Evolutionary conservation across 2,329 filamentous ascomycete species (phyloP).

Genomic region (Diplodia scrobiculata): DNA sequence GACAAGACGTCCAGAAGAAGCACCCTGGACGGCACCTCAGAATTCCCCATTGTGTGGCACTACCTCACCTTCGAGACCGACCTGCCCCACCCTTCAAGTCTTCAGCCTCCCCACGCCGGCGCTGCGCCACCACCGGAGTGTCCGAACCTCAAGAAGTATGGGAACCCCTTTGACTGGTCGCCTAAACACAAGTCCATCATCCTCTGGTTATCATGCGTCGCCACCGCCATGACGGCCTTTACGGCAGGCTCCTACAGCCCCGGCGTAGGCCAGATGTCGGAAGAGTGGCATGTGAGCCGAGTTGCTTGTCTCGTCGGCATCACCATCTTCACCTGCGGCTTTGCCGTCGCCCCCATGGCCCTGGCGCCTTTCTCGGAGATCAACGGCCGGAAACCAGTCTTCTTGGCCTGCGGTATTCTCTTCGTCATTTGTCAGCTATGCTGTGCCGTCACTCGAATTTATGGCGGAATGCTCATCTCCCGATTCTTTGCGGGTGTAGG

Average conservation of each 20-base stretch:
- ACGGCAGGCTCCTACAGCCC: conserved; percentile 79
- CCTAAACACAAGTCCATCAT: conserved; percentile 67
- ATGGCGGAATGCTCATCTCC: conserved; percentile 72
- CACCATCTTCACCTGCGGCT: conserved; percentile 77
- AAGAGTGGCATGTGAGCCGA: conserved; percentile 65
- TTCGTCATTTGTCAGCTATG: conserved; percentile 72
- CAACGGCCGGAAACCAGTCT: conserved; percentile 82
- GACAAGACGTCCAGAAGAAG: conserved; percentile 9
- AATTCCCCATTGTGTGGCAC: conserved; percentile 53
- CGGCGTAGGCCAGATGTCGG: conserved; percentile 64
- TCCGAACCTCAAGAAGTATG: conserved; percentile 67
- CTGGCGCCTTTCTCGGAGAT: conserved; percentile 86
- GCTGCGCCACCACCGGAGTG: conserved; percentile 54
- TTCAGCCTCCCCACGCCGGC: conserved; percentile 40
- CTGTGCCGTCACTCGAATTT: conserved; percentile 69
- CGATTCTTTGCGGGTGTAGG: conserved; percentile 73
- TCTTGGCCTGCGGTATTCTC: conserved; percentile 70
- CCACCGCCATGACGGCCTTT: conserved; percentile 77
- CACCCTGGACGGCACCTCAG: conserved; percentile 6
- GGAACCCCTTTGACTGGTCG: conserved; percentile 74
- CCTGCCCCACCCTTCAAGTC: conserved; percentile 53
- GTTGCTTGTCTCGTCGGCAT: conserved; percentile 74
- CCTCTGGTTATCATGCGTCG: conserved; percentile 72
- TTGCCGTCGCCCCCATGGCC: conserved; percentile 81
- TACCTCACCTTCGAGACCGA: conserved; percentile 66